Base-by-base conservation (phyloP, 371 early-diverging fungal species). In the Mortierella sp. region DNA sequence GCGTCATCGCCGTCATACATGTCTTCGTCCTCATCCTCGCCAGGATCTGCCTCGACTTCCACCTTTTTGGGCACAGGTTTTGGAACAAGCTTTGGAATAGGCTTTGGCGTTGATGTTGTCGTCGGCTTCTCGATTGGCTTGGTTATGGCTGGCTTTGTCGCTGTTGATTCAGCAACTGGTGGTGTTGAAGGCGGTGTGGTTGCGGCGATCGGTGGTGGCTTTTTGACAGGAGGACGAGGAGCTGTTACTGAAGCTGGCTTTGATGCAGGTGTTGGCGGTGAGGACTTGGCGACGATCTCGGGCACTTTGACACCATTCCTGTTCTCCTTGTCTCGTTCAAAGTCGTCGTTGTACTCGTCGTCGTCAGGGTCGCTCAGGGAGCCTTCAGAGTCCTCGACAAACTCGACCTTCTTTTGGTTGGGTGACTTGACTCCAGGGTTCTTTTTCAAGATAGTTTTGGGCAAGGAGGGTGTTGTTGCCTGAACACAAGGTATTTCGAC, bases 301-400 rank as follows among this genome's bases (percentile, higher is more conserved):
- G 40, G 39, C n/a, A 37, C 26, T 14, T 24, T 4, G 5, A 14
- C 26, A 47, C 10, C 19, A 11, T 41, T 41, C 26, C 61, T 69
- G 71, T 77, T 68, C 14, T 72, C 70, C 14, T 76, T 66, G 44
- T 76, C 71, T 4, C 31, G 55, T 9, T 61, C 47, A 1, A 24
- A 31, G 26, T 48, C 61, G n/a, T 70, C 71, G 43, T 44, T 41
- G 10, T 64, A 64, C 1, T 70, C 68, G 10, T 79, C 52, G 41
- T 76, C 64, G 48, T 80, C 80, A 1, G 69, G 61, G 41, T 76
- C 80, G 34, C 80, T 76, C 39, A 76, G 50, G 11, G 76, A 71
- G 4, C 66, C 68, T 29, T 80, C 80, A 11, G 80, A 80, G 65
- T 73, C 77, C 44, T 73, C 61, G 11, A 80, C 80, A 55, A 80